Evolutionary conservation across 1,284 basidiomycete species (phyloP), one percentile per base, ranked within the genome.

Genomic region (Cutaneotrichosporon cutaneum): DNA sequence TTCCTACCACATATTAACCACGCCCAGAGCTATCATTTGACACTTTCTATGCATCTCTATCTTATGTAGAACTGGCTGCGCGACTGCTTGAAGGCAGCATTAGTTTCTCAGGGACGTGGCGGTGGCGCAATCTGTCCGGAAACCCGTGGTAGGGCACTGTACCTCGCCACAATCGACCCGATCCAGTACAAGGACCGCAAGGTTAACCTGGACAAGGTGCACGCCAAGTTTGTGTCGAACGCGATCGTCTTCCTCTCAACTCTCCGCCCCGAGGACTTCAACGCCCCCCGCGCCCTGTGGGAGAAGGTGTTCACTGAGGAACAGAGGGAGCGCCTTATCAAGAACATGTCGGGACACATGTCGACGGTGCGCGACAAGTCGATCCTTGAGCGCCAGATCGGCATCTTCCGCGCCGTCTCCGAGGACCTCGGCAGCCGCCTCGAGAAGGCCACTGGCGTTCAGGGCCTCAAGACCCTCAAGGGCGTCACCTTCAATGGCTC

Each of bases 221-320:
- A 94, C 78, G 90, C 92, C 80, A 81, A 81, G 65, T 94, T 89
- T 81, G 70, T 89, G 62, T 89, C 88, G 42, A 82, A 85, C 62
- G 89, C 90, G 14, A 86, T 85, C 71, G 81, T 84, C 64, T 88
- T 92, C 77, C 81, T 95, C 66, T 85, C 84, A 71, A 86, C 87
- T 75, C 83, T 94, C 72, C 89, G 87, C 33, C 90, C 92, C 11
- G 58, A 72, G 88, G 93, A 96, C 83, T 96, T 95, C 73, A 90
- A 92, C 80, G 92, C 94, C 74, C 92, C 94, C 10, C 86, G 91
- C 53, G 86, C 83, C 10, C 82, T 96, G 48, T 95, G 87, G 84
- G 75, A 80, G 66, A 87, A 86, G 71, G 92, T 94, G 26, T 89
- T 91, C 82, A 84, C 83, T 65, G 87, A 91, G 61, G 81, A 82